Evolutionary conservation across 2,329 filamentous ascomycete genomes (phyloP).

Genomic region (Cladobotryum protrusum): DNA sequence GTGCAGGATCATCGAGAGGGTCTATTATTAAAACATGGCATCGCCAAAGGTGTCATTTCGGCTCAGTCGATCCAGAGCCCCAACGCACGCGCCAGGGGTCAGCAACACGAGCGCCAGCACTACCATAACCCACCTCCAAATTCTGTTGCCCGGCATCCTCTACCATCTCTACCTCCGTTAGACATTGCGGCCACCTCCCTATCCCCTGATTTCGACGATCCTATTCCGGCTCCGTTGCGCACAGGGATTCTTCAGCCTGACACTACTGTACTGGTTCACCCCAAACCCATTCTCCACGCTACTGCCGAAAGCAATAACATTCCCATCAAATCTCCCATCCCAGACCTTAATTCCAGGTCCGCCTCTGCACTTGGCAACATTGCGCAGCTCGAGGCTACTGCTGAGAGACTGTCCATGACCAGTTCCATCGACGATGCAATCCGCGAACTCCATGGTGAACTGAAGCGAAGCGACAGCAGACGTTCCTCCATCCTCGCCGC

Average conservation of each 20-base stretch:
- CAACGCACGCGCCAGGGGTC: conserved; percentile 11
- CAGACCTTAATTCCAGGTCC: conserved; percentile 56
- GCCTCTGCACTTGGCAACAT: conserved; percentile 62
- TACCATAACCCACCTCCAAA: conserved; percentile 6
- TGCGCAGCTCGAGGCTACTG: conserved; percentile 66
- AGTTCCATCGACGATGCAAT: conserved; percentile 76
- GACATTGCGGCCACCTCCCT: background rate
- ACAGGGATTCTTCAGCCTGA: too few species aligned
- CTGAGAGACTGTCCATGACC: conserved; percentile 66
- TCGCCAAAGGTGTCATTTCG: conserved; percentile 9
- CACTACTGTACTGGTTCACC: conserved; percentile 18
- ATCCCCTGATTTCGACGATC: background rate
- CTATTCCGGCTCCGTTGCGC: conserved; percentile 11
- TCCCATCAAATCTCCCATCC: conserved; percentile 34
- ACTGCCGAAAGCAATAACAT: conserved; percentile 38
- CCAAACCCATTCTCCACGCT: conserved; percentile 43
- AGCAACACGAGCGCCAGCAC: conserved; percentile 12
- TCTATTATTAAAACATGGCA: conserved; percentile 2
- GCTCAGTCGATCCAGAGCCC: conserved; percentile 9
- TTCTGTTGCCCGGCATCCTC: background rate
- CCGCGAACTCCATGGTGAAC: conserved; percentile 62
- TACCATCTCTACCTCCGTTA: background rate
- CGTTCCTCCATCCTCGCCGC: conserved; percentile 56
- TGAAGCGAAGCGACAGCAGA: conserved; percentile 64
- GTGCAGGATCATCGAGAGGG: background rate